Conservation (phyloP, 768 basidiomycete species). For the Agrocybe praecox region DNA sequence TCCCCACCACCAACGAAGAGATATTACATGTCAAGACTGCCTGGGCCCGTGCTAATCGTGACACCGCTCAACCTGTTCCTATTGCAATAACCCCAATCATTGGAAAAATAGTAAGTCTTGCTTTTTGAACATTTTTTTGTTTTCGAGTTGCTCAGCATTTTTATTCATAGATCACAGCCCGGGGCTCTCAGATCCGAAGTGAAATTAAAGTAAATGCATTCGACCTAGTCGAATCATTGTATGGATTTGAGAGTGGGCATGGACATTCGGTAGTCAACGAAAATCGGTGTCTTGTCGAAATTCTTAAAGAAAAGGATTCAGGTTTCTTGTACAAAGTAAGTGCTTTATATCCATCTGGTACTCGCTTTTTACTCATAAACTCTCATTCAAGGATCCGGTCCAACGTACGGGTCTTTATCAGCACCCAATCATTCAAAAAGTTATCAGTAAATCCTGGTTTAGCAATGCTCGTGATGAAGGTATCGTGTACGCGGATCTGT, state of each 20-base stretch:
- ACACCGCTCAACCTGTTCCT: conserved; percentile 1
- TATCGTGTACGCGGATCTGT: conserved; percentile 18
- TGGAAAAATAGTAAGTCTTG: conserved; percentile 18
- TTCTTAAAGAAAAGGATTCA: conserved; percentile 16
- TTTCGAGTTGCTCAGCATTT: background rate
- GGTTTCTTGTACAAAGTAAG: conserved; percentile 20
- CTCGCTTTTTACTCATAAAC: background rate
- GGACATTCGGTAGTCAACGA: conserved; percentile 11
- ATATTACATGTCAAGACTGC: conserved; percentile 6
- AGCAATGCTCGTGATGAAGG: conserved; percentile 25
- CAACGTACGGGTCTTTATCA: conserved; percentile 22
- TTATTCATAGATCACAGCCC: conserved; percentile 12
- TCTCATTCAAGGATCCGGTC: background rate
- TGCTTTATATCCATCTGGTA: background rate
- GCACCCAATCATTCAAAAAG: conserved; percentile 21
- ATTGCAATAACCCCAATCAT: conserved; percentile 14
- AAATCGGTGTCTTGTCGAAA: conserved; percentile 22
- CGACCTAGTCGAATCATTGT: conserved; percentile 13
- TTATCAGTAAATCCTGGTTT: conserved; percentile 27
- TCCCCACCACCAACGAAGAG: conserved; percentile 19
- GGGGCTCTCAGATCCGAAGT: conserved; percentile 21
- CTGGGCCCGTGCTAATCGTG: conserved; percentile 14
- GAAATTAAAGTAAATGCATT: conserved; percentile 21
- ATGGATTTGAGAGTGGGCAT: conserved; percentile 21
- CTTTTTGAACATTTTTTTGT: background rate